These are phyloP conservation scores for Cinnamomum chago DNA, from an alignment of 164 flowering plant species.

Conservation along the genomic window DNA sequence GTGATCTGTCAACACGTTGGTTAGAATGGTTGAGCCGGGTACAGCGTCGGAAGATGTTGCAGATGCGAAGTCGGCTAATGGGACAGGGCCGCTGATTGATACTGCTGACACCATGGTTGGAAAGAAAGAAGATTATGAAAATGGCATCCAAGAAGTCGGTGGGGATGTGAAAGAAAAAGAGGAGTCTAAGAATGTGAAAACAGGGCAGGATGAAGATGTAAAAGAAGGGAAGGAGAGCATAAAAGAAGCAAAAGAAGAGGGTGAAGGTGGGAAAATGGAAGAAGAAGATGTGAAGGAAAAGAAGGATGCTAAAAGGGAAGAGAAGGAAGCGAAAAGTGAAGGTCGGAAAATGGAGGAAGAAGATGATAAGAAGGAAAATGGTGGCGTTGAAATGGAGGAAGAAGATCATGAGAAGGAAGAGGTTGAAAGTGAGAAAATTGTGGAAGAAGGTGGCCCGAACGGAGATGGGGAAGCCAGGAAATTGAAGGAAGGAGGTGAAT, in stretches of 20 bases:
- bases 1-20: background rate
- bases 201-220: background rate
- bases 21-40: background rate
- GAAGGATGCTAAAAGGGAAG: background rate
- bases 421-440: background rate
- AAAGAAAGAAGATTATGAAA: background rate
- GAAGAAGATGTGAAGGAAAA: background rate
- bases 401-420: background rate
- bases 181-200: background rate
- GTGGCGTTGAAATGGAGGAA: background rate
- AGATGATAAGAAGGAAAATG: background rate
- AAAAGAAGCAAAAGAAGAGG: background rate
- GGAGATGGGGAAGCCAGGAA: background rate
- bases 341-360: conserved; percentile 1
- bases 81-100: background rate
- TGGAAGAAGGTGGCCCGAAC: background rate
- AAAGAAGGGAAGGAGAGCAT: conserved; percentile 3
- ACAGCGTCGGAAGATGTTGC: background rate
- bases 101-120: background rate
- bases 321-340: background rate
- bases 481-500: background rate
- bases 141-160: background rate
- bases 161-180: background rate
- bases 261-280: background rate
- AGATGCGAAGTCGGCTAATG: background rate